Evolutionary conservation across 2,329 filamentous ascomycete genomes (phyloP).

Genomic region (Huntiella decipiens): DNA sequence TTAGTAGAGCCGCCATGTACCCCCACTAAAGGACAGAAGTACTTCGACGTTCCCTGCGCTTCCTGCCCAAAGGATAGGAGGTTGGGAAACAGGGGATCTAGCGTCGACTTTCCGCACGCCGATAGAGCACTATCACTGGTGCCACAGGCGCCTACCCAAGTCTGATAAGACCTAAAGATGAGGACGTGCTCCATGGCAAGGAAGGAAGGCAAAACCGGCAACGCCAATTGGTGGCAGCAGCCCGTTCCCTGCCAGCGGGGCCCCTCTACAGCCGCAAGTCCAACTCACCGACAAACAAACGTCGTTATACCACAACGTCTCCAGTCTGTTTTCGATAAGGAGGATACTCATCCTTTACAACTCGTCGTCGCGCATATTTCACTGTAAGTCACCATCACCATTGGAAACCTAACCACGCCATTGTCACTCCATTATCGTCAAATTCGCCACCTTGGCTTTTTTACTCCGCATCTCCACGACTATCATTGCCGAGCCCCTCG

Average conservation of each 20-base stretch:
- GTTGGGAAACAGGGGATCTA: conserved; percentile 10
- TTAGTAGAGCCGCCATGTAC: not conserved
- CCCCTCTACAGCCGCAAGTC: conserved; percentile 3
- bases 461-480: not conserved
- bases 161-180: conserved; percentile 1
- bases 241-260: not conserved
- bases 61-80: conserved; percentile 4
- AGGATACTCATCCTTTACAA: conserved; percentile 10
- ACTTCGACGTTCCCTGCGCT: conserved; percentile 6
- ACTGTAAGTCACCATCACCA: conserved; percentile 6
- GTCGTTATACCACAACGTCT: conserved; percentile 9
- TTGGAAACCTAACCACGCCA: not conserved
- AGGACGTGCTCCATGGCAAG: not conserved
- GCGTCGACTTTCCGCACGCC: not conserved
- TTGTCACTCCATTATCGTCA: not conserved
- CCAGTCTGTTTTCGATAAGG: conserved; percentile 10
- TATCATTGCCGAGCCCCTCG: not conserved
- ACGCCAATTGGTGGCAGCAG: not conserved
- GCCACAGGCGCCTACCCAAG: not conserved
- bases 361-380: conserved; percentile 9
- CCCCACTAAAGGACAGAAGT: not conserved
- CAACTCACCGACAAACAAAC: conserved; percentile 12
- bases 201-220: not conserved
- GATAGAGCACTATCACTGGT: conserved; percentile 6
- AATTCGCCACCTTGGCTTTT: not conserved